Conservation (phyloP, 306 rosid species). For the Glycine tomentella region DNA sequence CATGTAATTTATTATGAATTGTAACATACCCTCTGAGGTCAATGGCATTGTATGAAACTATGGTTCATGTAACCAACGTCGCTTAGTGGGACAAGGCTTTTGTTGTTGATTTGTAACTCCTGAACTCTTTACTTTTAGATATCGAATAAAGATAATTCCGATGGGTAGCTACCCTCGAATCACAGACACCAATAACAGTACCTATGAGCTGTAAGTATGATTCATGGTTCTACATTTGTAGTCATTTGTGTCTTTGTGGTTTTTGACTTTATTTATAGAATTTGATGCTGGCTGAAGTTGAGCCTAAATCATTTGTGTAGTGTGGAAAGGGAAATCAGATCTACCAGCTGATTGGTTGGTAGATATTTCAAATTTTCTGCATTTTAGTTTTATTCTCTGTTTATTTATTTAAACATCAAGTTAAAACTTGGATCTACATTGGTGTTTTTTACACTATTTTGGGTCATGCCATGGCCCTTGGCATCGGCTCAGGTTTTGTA, state of each 20-base stretch:
- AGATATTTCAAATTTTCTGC: constrained; percentile 23
- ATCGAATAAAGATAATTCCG: constrained; percentile 91
- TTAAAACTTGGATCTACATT: not conserved
- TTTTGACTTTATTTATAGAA: constrained; percentile 13
- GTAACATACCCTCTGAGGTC: constrained; percentile 19
- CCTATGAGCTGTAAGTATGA: constrained; percentile 85
- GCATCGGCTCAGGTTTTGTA: not conserved
- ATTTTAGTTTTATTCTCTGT: constrained; percentile 5
- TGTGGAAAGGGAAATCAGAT: constrained; percentile 35
- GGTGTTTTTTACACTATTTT: constrained; percentile 11
- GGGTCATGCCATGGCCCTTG: constrained; percentile 24
- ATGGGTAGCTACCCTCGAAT: constrained; percentile 98
- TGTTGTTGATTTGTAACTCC: constrained; percentile 43
- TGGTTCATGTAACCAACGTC: not conserved
- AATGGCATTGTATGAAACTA: not conserved
- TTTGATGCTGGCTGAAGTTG: constrained; percentile 13
- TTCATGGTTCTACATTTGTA: not conserved
- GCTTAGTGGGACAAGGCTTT: not conserved
- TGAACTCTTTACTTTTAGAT: constrained; percentile 64
- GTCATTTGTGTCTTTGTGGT: constrained; percentile 4
- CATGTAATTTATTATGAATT: constrained; percentile 20
- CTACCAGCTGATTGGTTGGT: constrained; percentile 26
- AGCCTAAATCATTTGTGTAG: constrained; percentile 23
- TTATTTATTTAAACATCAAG: constrained; percentile 10
- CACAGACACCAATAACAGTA: constrained; percentile 74